phyloP scores from a whole-genome alignment of 169 alveolate species.

The Cryptosporidium bovis region DNA sequence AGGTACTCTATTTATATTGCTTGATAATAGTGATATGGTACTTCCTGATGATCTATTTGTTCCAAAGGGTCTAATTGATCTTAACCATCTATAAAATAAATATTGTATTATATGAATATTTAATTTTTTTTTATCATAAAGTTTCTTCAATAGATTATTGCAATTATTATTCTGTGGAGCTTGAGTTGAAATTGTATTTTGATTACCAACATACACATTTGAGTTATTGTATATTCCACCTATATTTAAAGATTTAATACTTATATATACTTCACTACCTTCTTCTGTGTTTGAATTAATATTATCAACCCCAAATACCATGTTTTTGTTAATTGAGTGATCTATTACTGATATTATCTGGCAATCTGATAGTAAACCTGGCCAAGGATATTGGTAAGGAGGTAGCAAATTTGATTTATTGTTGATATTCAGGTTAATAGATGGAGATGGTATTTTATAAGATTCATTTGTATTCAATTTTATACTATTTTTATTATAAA shows the following conservation, averaged over 20 bases:
- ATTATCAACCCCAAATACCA: background rate
- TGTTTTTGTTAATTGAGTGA: background rate
- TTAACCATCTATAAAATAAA: conserved; percentile 58
- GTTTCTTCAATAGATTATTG: background rate
- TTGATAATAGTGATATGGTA: background rate
- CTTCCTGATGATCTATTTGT: background rate
- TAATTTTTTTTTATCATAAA: conserved; percentile 21
- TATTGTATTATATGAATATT: conserved; percentile 59
- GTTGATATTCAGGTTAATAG: conserved; percentile 13
- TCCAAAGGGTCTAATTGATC: conserved; percentile 31
- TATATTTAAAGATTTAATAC: conserved; percentile 29
- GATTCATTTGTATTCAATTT: background rate
- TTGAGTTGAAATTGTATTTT: background rate
- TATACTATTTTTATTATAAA: background rate
- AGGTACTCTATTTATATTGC: conserved; percentile 15
- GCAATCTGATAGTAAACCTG: conserved; percentile 57
- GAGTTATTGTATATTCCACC: conserved; percentile 12
- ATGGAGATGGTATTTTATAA: background rate
- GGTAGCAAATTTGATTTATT: conserved; percentile 58
- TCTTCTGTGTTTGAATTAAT: background rate
- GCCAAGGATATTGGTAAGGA: conserved; percentile 74
- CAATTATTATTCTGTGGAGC: background rate
- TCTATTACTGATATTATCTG: conserved; percentile 30
- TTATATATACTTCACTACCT: background rate
- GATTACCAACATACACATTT: background rate